These are phyloP conservation scores for Colletotrichum ledebouriae DNA, from an alignment of 2,329 filamentous ascomycete species.

Conservation along the genomic window DNA sequence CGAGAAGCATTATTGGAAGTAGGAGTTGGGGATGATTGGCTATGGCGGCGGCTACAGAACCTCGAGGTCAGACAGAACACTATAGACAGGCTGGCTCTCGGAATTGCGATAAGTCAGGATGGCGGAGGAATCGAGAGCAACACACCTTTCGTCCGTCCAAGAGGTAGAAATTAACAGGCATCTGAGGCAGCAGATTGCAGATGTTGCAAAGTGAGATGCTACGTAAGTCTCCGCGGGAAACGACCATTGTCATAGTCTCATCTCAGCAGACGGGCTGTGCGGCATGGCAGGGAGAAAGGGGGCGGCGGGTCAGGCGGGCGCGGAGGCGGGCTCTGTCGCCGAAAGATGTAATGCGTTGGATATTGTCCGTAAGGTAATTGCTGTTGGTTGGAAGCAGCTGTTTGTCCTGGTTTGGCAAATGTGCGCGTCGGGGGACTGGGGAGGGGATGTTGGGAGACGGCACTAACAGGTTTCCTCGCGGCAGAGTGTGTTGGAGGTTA, in stretches of 20 bases:
- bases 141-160: not conserved
- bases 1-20: not conserved
- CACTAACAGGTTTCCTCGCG: not conserved
- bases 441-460: conserved; percentile 1
- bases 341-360: conserved; percentile 5
- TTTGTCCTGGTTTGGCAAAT: conserved; percentile 8
- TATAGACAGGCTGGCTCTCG: not conserved
- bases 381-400: conserved; percentile 1
- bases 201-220: not conserved
- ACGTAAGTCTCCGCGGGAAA: not conserved
- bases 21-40: not conserved
- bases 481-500: no score
- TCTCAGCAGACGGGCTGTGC: conserved; percentile 2
- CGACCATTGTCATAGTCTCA: not conserved
- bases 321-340: conserved; percentile 9
- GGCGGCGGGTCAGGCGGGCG: not conserved
- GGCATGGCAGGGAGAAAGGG: not conserved
- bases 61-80: not conserved
- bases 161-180: not conserved
- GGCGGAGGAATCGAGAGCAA: not conserved
- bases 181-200: not conserved
- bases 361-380: not conserved
- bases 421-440: not conserved
- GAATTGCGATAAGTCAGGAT: not conserved
- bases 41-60: not conserved